Conservation (phyloP, 805 yeast species). For the Cephaloascus albidus region DNA sequence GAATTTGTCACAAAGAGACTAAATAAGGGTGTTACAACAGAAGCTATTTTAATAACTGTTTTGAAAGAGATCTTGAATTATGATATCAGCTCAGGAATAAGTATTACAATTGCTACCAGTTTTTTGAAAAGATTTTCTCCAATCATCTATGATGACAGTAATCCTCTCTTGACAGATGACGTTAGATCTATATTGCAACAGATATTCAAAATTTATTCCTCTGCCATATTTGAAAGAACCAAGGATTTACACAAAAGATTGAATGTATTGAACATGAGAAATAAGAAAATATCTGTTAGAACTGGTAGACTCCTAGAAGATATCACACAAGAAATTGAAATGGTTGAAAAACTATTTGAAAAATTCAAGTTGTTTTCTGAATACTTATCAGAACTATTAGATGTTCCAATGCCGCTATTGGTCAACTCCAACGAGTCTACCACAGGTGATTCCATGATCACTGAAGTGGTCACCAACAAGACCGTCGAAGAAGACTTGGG, state of each 20-base stretch:
- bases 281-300: slow-evolving; percentile 49
- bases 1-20: slow-evolving; percentile 25
- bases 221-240: slow-evolving; percentile 28
- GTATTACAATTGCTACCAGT: slow-evolving; percentile 26
- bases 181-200: slow-evolving; percentile 18
- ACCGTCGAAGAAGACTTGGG: slow-evolving; percentile 16
- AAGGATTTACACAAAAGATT: slow-evolving; percentile 24
- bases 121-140: slow-evolving; percentile 39
- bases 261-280: slow-evolving; percentile 23
- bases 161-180: slow-evolving; percentile 15
- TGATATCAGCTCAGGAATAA: slow-evolving; percentile 16
- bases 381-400: slow-evolving; percentile 31
- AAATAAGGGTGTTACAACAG: slow-evolving; percentile 11
- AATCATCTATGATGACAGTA: slow-evolving; percentile 17
- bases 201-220: slow-evolving; percentile 31
- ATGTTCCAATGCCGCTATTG: slow-evolving; percentile 15
- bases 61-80: slow-evolving; percentile 35
- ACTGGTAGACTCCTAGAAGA: slow-evolving; percentile 53
- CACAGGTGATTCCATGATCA: neutral
- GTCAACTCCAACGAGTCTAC: slow-evolving; percentile 2
- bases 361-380: slow-evolving; percentile 33
- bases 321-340: slow-evolving; percentile 22
- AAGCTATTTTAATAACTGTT: slow-evolving; percentile 31
- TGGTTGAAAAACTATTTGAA: slow-evolving; percentile 24
- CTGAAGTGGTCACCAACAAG: slow-evolving; percentile 15